Evolutionary conservation across 148 eudicot genomes (phyloP), one percentile per base, ranked within the genome.

Genomic region (Suaeda aralocaspica): DNA sequence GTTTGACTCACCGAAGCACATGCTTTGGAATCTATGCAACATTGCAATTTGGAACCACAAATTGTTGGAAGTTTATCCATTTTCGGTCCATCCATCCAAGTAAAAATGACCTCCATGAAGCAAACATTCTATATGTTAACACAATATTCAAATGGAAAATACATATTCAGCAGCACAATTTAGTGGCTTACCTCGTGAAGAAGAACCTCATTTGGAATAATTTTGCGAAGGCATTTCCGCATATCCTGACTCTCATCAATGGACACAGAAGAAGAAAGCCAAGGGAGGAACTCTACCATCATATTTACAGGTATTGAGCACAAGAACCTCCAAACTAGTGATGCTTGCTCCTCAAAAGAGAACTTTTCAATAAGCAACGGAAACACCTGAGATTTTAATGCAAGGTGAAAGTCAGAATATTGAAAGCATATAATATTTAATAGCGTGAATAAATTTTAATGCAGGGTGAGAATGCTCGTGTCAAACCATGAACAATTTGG

Each of bases 281-380:
- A 94, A 45, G 98, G 98, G 50, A 94, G 90, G 77, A 94, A 94
- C 76, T 94, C 95, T 64, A 85, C 89, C 98, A 94, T 89, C 98
- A 94, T 94, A 86, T 86, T 86, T 58, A 89, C 96, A 60, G 98
- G 98, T 80, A 94, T 94, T 78, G 97, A 91, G 82, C 98, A 94
- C 72, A 94, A 80, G 72, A 94, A 94, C 69, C 86, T 91, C 98
- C 98, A 94, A 5, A 90, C 96, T 61, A 94, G 74, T 67, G 96
- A 91, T 64, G 97, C 97, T 67, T 89, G 98, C 88, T 94, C 98
- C 79, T 94, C 92, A 57, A 89, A 91, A 29, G 98, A 91, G 69
- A 88, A 94, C 78, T 94, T 94, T 66, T 91, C 98, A 61, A 86
- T 87, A 55, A 94, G 92, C 88, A 94, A 79, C 16, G 97, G 98